Evolutionary conservation across 2,329 filamentous ascomycete genomes (phyloP).

Genomic region (Diaporthe humulicola): DNA sequence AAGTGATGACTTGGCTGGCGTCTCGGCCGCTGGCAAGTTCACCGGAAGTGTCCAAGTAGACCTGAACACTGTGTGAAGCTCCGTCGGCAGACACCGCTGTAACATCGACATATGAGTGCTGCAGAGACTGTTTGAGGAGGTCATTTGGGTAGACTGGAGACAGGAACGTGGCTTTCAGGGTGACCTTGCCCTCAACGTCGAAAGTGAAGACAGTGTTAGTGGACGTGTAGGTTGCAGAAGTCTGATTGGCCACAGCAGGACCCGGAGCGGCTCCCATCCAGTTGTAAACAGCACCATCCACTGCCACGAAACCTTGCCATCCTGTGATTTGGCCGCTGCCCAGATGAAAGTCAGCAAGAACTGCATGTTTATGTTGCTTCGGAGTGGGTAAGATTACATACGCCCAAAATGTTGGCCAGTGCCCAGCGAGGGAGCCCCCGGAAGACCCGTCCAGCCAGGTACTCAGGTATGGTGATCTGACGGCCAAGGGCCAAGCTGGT

Average conservation of each 20-base stretch:
- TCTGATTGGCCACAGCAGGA: constrained; percentile 68
- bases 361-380: not conserved
- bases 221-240: constrained; percentile 77
- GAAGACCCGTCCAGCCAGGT: constrained; percentile 75
- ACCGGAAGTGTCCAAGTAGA: constrained; percentile 81
- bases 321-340: constrained; percentile 67
- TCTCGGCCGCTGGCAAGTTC: constrained; percentile 80
- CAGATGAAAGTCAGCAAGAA: constrained; percentile 40
- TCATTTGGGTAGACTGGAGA: constrained; percentile 78
- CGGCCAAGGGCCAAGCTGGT: constrained; percentile 78
- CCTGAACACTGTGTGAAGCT: constrained; percentile 71
- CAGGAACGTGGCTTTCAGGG: constrained; percentile 77
- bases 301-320: constrained; percentile 78
- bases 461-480: constrained; percentile 81
- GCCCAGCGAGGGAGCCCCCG: constrained; percentile 75
- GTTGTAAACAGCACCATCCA: constrained; percentile 73
- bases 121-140: constrained; percentile 74
- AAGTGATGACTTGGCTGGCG: constrained; percentile 66
- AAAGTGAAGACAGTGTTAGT: constrained; percentile 79
- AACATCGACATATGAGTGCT: constrained; percentile 79
- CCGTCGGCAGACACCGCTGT: constrained; percentile 74
- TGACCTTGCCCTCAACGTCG: constrained; percentile 70
- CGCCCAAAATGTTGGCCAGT: constrained; percentile 80
- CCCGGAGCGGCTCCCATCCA: constrained; percentile 75
- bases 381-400: constrained; percentile 54